These are phyloP conservation scores for Saprolegnia parasitica DNA, from an alignment of 352 stramenopile species.

Conservation along the genomic window DNA sequence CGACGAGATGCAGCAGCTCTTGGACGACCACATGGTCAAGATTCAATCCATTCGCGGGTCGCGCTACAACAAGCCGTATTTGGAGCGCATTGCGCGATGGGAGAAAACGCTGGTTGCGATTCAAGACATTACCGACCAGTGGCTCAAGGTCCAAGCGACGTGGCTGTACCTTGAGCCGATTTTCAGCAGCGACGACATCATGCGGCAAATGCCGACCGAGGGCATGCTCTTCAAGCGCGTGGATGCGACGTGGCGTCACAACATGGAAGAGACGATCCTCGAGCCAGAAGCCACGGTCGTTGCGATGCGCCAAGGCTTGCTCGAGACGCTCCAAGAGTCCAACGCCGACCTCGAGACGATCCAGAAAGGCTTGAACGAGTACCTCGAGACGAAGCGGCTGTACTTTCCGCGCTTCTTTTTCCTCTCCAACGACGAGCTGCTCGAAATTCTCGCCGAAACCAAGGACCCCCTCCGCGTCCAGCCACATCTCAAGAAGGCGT, in stretches of 20 bases:
- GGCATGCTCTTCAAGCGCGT: conserved; percentile 81
- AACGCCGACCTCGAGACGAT: conserved; percentile 93
- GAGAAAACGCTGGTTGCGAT: conserved; percentile 88
- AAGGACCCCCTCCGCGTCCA: conserved; percentile 93
- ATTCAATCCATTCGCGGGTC: conserved; percentile 92
- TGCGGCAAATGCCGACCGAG: conserved; percentile 89
- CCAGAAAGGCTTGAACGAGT: conserved; percentile 91
- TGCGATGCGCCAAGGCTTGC: conserved; percentile 64
- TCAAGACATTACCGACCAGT: conserved; percentile 92
- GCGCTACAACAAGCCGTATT: conserved; percentile 91
- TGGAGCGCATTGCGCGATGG: conserved; percentile 83
- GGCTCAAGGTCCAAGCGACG: conserved; percentile 91
- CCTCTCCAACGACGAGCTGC: conserved; percentile 88
- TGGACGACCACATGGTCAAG: conserved; percentile 95
- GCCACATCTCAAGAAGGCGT: conserved; percentile 92
- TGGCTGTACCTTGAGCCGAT: conserved; percentile 93
- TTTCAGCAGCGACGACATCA: conserved; percentile 91
- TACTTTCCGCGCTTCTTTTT: conserved; percentile 93
- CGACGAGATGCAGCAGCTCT: conserved; percentile 91
- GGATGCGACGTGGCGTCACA: conserved; percentile 79
- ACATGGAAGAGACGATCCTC: conserved; percentile 82
- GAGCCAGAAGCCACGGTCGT: conserved; percentile 73
- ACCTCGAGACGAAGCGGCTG: conserved; percentile 87
- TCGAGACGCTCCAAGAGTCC: conserved; percentile 81
- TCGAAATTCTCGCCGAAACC: conserved; percentile 90